Base-by-base conservation (phyloP, 805 yeast species). In the Ascoidea tarda region DNA sequence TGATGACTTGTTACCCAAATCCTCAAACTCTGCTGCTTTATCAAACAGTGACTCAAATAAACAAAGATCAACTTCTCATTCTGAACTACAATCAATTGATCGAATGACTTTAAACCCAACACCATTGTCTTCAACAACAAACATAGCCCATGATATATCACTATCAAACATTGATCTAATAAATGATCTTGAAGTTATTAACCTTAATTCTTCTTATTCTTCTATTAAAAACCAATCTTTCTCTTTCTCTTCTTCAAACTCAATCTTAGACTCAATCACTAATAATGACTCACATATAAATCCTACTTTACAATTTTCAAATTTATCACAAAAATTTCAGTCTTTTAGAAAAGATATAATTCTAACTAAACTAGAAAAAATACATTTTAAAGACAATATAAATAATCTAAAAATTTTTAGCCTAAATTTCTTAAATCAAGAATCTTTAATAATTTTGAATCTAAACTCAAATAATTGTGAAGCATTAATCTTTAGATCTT, bases 301-400 rank as follows among this genome's bases (percentile, higher is more conserved):
- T 21, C 3, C 28, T 21, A 21, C 28, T 21, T 21, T 21, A 21
- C 28, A 21, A 21, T 21, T 21, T 21, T 21, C 55, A 66, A 76
- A 0, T 58, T 67, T 8, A 59, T 69, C 46, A 68, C 74, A 0
- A 73, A 75, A 16, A 62, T 70, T 0, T 66, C 81, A 1, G 66
- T 54, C 28, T 52, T 62, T 53, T 28, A 68, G 79, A 46, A 86
- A 84, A 58, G 95, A 87, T 62, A 74, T 83, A 59, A 81, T 83
- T n/a, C 67, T 87, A 55, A 79, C 89, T 0, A 77, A 75, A 59
- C 64, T 85, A 2, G 80, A 79, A 16, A 58, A 59, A 1, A 65
- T 71, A 46, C 68, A 62, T 51, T 46, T 66, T 10, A 62, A 63
- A 16, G 66, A 67, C 5, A 61, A 66, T n/a, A 55, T 62, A 8